phyloP scores from a whole-genome alignment of 768 basidiomycete species.

The Russula sp. region DNA sequence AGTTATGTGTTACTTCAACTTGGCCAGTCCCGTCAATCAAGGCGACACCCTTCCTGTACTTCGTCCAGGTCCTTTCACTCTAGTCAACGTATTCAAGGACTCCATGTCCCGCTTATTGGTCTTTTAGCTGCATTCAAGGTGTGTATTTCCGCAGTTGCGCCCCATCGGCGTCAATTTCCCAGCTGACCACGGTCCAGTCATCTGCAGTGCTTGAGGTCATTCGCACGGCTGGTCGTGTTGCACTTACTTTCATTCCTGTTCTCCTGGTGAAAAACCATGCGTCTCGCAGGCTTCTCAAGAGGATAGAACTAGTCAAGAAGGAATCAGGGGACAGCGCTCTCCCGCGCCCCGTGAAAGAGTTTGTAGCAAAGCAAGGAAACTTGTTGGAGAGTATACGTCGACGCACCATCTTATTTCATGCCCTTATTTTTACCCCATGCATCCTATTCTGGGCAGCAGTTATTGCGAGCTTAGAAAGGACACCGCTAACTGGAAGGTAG shows the following conservation, averaged over 20 bases:
- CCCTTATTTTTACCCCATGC: constrained; percentile 56
- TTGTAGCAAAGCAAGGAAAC: constrained; percentile 47
- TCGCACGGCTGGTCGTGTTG: constrained; percentile 63
- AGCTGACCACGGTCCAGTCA: constrained; percentile 39
- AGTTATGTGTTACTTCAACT: constrained; percentile 13
- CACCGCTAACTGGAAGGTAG: constrained; percentile 82
- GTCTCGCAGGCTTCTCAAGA: constrained; percentile 45
- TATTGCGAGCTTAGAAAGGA: constrained; percentile 65
- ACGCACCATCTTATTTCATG: constrained; percentile 45
- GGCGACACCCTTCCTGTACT: background rate
- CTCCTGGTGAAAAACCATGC: constrained; percentile 54
- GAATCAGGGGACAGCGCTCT: constrained; percentile 33
- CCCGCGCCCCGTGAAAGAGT: constrained; percentile 31
- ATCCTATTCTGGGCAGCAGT: constrained; percentile 62
- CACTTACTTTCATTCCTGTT: constrained; percentile 69
- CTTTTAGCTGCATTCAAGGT: constrained; percentile 67
- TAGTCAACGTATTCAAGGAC: constrained; percentile 31
- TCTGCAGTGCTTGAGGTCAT: constrained; percentile 69
- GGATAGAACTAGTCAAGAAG: constrained; percentile 40
- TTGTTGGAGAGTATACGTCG: constrained; percentile 45
- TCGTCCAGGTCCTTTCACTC: constrained; percentile 36
- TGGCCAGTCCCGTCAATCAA: background rate
- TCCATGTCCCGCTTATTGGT: constrained; percentile 38
- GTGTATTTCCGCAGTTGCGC: constrained; percentile 18
- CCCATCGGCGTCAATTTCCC: constrained; percentile 14